Base-by-base conservation (phyloP, 1,284 basidiomycete genomes). In the Trichosporon coremiiforme region DNA sequence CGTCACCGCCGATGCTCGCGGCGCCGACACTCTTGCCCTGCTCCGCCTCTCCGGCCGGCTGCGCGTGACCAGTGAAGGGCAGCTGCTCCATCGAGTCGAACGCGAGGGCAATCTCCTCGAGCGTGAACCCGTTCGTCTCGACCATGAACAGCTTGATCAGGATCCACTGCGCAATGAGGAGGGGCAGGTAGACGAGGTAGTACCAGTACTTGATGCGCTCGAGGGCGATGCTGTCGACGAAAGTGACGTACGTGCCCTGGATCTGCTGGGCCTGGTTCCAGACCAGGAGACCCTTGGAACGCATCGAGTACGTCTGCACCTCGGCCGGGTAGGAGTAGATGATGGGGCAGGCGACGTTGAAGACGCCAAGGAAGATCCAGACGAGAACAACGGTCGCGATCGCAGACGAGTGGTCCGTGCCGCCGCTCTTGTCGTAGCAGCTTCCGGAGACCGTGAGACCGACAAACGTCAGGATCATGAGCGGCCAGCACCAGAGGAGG, bases 341-440 rank as follows among this genome's bases (percentile, higher is more conserved):
- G 62, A 83, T 72, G 1, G 80, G 80, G 71, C 80, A 80, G 68
- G 80, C 57, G 66, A 79, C 77, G 77, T 84, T 84, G 78, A 81
- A 83, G 35, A 71, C 75, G 5, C 82, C 80, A 22, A 82, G 75
- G 75, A 79, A 85, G 67, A 85, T 60, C 84, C 84, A 84, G 12
- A 84, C 81, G 2, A 84, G 71, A 9, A 77, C 81, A 22, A 83
- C 80, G 33, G 77, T 78, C 9, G 79, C 82, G 65, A 84, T 70
- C 47, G 77, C 82, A 4, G 79, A 76, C 8, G 66, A 60, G 12
- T 53, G 76, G 74, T 79, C 78, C 0, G 36, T 66, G 1, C 73
- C 71, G 20, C 62, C 77, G 2, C 72, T 72, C 31, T 80, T 77
- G 35, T 73, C 77, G 67, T 74, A 85, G 8, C 79, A 75, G 22